Percentiles rank a stretch among this genome's conserved stretches.
Conservation (phyloP, 352 stramenopile genomes). For the Phytophthora ohioensis region DNA sequence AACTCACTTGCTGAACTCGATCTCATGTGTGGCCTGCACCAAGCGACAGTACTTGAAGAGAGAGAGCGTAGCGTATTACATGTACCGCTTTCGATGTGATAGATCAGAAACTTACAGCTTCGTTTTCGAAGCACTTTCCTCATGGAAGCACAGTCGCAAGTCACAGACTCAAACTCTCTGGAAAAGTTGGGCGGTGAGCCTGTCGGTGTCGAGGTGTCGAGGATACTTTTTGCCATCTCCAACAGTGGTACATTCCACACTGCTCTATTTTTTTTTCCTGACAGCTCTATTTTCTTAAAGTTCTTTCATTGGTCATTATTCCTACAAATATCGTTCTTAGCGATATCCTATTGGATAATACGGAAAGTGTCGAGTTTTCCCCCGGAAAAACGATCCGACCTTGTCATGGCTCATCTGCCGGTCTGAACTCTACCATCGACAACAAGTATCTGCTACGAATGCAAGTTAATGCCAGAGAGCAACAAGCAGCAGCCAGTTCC, state of each 20-base stretch:
- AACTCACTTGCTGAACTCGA: conserved; percentile 17
- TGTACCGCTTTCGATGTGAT: conserved; percentile 4
- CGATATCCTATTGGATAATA: conserved; percentile 10
- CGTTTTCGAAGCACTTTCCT: not conserved
- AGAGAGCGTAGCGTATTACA: not conserved
- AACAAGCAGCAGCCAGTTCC: not conserved
- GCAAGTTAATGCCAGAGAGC: conserved; percentile 1
- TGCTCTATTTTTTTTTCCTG: conserved; percentile 21
- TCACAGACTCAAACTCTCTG: conserved; percentile 8
- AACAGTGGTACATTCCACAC: not conserved
- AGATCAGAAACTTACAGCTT: not conserved
- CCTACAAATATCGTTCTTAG: not conserved
- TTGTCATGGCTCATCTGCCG: conserved; percentile 33
- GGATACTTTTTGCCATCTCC: conserved; percentile 22
- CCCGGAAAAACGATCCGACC: conserved; percentile 24
- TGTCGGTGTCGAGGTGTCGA: conserved; percentile 5
- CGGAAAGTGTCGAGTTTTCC: not conserved
- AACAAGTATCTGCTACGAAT: conserved; percentile 15
- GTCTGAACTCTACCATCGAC: conserved; percentile 29
- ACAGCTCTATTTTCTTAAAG: conserved; percentile 22
- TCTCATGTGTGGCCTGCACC: not conserved
- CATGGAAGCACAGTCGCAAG: conserved; percentile 12
- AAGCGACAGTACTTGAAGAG: not conserved
- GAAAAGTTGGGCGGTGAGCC: not conserved
- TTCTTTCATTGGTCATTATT: conserved; percentile 4